Evolutionary conservation across 371 early-diverging fungal genomes (phyloP), one percentile per base, ranked within the genome.

Genomic region (Gilbertella persicaria): DNA sequence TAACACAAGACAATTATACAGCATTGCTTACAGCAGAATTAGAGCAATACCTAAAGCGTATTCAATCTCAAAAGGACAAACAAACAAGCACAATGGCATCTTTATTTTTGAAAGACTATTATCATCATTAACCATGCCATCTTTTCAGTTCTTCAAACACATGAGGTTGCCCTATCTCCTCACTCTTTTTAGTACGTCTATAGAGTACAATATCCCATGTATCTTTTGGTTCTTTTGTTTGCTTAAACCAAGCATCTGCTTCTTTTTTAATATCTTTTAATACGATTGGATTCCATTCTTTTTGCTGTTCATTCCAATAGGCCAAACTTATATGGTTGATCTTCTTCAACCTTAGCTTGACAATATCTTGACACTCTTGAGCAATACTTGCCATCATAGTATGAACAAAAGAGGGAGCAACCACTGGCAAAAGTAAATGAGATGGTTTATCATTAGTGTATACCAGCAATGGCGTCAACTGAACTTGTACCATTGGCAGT

Each of bases 311-410:
- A 50, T 74, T 68, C 67, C 68, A 70, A 37, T 74, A 74, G 1
- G 71, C 74, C 5, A 74, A 41, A 21, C 71, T 74, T 29, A 74
- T 66, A 29, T 74, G 74, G 26, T 74, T 61, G 14, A 68, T 61
- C 23, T 42, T 42, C 30, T 74, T 74, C 2, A 63, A 26, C 4
- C 73, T 55, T 16, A 73, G 23, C 6, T 16, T 33, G n/a, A 48
- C 43, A 29, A 43, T 21, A n/a, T 21, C 16, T 29, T 29, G 24
- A 20, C 33, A 47, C 37, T 29, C 13, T 5, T 39, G 33, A 9
- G 58, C 62, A 33, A 68, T 42, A 1, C 24, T 30, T 4, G 37
- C 2, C 38, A 68, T 53, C 5, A 51, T 12, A 4, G 24, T 13
- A 37, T 49, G 61, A 13, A 59, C 58, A 1, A 25, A 26, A 3